Evolutionary conservation across 2,329 filamentous ascomycete species (phyloP), one percentile per base, ranked within the genome.

Genomic region (Pyricularia sp.): DNA sequence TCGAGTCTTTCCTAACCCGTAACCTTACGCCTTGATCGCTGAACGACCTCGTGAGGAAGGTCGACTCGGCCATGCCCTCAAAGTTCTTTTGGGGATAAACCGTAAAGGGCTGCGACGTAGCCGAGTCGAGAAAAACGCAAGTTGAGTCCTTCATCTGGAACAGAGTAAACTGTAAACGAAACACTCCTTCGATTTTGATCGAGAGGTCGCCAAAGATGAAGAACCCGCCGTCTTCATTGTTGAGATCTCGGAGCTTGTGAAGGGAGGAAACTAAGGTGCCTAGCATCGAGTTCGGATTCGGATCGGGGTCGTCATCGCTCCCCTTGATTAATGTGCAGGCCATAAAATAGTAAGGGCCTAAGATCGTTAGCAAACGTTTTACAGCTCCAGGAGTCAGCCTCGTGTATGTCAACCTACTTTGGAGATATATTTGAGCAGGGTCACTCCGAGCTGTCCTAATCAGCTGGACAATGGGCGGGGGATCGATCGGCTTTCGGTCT

Each of bases 121-220:
- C 75, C 1, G 76, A 74, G 31, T 81, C 75, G 61, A 77, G 73
- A 69, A 66, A 66, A 14, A 77, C 75, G 69, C 77, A 79, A 68
- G 78, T 77, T 68, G 70, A 75, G 50, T 77, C 75, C 70, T 78
- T 83, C 79, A 92, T 87, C 77, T 94, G 91, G 77, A 90, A 94
- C 17, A 97, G 83, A 66, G 87, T 90, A 76, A 97, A 97, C 69
- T 88, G 86, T 58, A 97, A 83, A 50, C 89, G 84, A 76, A 89
- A 94, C 25, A 82, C 83, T 33, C 93, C 93, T 73, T 91, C 87
- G 28, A 88, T 82, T 75, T 90, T 90, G 70, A 94, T 88, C 0
- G 92, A 95, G 26, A 97, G 82, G 77, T 97, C 93, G 5, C 91
- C 91, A 78, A 96, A 97, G n/a, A 97, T 90, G 75, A 97, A 97